Evolutionary conservation across 495 filamentous ascomycete genomes (phyloP), one percentile per base, ranked within the genome.

Genomic region (Daldinia concentrica): DNA sequence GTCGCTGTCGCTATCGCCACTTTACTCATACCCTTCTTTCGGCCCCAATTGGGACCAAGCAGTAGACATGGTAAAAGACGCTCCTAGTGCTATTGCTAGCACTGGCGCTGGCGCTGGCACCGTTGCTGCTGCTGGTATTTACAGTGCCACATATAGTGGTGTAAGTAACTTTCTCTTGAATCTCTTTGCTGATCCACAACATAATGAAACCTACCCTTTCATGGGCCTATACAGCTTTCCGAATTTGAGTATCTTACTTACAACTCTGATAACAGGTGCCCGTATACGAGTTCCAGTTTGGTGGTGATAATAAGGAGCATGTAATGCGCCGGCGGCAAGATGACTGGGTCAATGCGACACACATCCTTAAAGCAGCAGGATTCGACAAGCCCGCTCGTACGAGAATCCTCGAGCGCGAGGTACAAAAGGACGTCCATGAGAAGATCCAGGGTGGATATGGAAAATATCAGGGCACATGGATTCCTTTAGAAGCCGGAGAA

Each of bases 381-480:
- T 87, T 88, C 51, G 84, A 87, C 72, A 99, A 99, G 81, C 95
- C 95, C 6, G 92, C 94, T 12, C 86, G 95, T 73, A 99, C 95
- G 30, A 84, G 95, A 66, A 97, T 99, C 62, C 87, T 99, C 15
- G 95, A 99, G 82, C 88, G 96, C 54, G 96, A 99, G 71, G 95
- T 99, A 1, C 95, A 99, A 78, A 97, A 97, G 78, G 95, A 94
- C 9, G 84, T 90, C 8, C 95, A 99, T 80, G 95, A 98, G 80
- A 99, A 99, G 81, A 92, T 99, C 3, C 95, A 99, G 75, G 95
- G 95, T 68, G 95, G 95, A 24, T 99, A 98, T 80, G 95, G 95
- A 60, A 99, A 98, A 87, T 99, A 98, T 73, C 95, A 99, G 83
- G 94, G 95, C 65, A 99, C 95, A 45, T 99, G 96, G 96, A 93